A percentile compares a stretch with the other conserved stretches of the same genome.
Conservation (phyloP, 192 early-diverging fungal genomes). For the Backusella liffmaniae region DNA sequence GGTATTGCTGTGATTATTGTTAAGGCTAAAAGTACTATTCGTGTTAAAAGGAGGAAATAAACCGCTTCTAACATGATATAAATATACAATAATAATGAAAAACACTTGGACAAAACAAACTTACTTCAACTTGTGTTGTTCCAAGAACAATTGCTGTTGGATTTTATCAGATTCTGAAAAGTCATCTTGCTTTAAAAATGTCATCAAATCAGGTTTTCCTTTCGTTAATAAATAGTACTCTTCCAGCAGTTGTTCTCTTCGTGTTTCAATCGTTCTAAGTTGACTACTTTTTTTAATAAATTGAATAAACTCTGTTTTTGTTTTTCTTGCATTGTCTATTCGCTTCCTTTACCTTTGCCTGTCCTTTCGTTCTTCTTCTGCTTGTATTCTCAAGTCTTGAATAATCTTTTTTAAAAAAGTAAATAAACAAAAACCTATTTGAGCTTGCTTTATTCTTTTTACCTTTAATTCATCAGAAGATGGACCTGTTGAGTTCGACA, state of each 20-base stretch:
- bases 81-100: not conserved
- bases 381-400: constrained; percentile 13
- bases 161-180: constrained; percentile 16
- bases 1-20: too few species aligned
- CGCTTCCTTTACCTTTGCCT: not conserved
- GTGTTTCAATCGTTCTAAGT: constrained; percentile 17
- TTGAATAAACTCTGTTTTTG: not conserved
- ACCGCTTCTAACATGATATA: constrained; percentile 4
- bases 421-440: not conserved
- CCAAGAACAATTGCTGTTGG: constrained; percentile 11
- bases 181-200: constrained; percentile 21
- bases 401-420: not conserved
- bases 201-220: constrained; percentile 6
- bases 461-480: constrained; percentile 8
- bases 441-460: not conserved
- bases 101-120: not conserved
- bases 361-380: constrained; percentile 12
- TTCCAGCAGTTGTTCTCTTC: constrained; percentile 12
- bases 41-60: not conserved
- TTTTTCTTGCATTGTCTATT: not conserved
- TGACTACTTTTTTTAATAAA: not conserved
- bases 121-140: constrained; percentile 20
- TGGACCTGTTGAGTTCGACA: not conserved
- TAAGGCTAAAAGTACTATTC: not conserved
- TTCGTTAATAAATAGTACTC: constrained; percentile 20